phyloP scores from a whole-genome alignment of 164 flowering plant species.

The Platanus orientalis region DNA sequence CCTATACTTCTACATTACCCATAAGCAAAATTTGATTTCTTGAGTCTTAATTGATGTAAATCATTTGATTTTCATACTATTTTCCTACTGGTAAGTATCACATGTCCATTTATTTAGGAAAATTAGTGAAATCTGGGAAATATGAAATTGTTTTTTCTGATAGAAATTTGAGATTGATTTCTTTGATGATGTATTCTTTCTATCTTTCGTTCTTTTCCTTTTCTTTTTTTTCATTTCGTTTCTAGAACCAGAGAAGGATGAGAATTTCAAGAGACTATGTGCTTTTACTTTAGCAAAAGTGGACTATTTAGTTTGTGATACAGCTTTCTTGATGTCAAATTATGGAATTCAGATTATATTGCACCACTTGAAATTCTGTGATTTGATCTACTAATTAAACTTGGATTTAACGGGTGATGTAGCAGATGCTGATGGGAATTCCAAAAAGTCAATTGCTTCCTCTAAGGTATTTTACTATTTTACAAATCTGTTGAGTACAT shows the following conservation, averaged over 20 bases:
- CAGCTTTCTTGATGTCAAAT: not conserved
- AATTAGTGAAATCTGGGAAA: too few species aligned
- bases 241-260: too few species aligned
- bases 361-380: not conserved
- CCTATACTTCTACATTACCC: conserved; percentile 4
- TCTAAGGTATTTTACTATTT: conserved; percentile 32
- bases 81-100: too few species aligned
- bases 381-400: conserved; percentile 1
- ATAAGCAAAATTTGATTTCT: not conserved
- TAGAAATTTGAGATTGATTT: too few species aligned
- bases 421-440: conserved; percentile 26
- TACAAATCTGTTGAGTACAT: not conserved
- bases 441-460: conserved; percentile 28
- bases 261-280: too few species aligned
- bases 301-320: not conserved
- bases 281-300: too few species aligned
- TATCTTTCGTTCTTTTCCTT: too few species aligned
- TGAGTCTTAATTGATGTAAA: too few species aligned
- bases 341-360: not conserved
- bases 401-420: conserved; percentile 22
- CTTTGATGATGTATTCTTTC: too few species aligned
- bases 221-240: too few species aligned
- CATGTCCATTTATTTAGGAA: too few species aligned
- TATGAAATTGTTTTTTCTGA: too few species aligned
- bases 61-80: not conserved